Evolutionary conservation across 164 flowering plant species (phyloP), one percentile per base, ranked within the genome.

Genomic region (Echeveria elegans): DNA sequence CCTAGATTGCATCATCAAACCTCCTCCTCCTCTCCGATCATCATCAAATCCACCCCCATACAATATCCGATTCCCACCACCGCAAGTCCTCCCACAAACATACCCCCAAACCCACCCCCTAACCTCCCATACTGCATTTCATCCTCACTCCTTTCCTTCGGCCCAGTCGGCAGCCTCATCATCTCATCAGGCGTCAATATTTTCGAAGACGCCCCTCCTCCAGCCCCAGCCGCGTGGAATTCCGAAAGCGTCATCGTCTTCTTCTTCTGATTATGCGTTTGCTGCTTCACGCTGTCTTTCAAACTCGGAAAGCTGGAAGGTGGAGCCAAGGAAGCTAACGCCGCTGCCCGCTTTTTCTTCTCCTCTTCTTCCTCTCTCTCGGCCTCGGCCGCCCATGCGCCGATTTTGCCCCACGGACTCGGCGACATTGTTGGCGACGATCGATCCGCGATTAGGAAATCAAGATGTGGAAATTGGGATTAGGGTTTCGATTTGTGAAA

Each of bases 31-130:
- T 64, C 88, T 70, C 10, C 88, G 77, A 47, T 83, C 93, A 0
- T 88, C 95, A 16, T 85, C 92, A 64, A 84, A 88, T n/a, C 93
- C 86, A 6, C 89, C 89, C 7, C 92, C 92, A 23, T 50, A 77
- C 18, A 77, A 74, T 69, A 86, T 80, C 66, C 87, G 72, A 28
- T 73, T 41, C 81, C 81, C 18, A 82, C 81, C 86, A 0, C 68
- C 40, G 8, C 72, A 67, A 19, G n/a, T 52, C 19, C 82, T 74
- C 15, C 84, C 82, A 58, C 81, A 85, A 1, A 79, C 69, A 71
- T 84, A 83, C 1, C 96, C 96, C 8, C 96, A 1, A 85, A 82
- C 82, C 76, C 68, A 83, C 90, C 59, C 82, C 95, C 0, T 23
- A 50, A 23, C 10, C 56, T 50, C 8, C 56, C 56, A 23, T 50